These are phyloP conservation scores for Nakazawaea ernobii DNA, from an alignment of 805 yeast genomes.

Conservation along the genomic window DNA sequence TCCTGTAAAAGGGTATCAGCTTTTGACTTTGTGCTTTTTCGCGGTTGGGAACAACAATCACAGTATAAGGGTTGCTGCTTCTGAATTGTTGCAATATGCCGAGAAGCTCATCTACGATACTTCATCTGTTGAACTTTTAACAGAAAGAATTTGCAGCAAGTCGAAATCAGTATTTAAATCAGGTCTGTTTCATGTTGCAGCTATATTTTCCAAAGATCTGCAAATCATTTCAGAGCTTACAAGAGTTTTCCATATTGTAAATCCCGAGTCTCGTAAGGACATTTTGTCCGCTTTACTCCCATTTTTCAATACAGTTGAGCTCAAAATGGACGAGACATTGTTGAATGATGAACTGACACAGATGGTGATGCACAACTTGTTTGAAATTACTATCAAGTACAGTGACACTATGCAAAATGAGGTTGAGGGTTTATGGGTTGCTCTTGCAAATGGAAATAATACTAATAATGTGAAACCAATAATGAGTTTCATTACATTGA, in stretches of 20 bases:
- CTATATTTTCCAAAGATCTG: slow-evolving; percentile 57
- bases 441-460: slow-evolving; percentile 73
- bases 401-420: slow-evolving; percentile 75
- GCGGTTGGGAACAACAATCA: slow-evolving; percentile 70
- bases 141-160: slow-evolving; percentile 66
- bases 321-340: slow-evolving; percentile 31
- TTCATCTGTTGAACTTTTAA: slow-evolving; percentile 48
- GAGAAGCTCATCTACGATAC: slow-evolving; percentile 57
- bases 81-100: slow-evolving; percentile 58
- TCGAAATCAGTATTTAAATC: slow-evolving; percentile 84
- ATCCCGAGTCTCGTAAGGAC: slow-evolving; percentile 62
- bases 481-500: slow-evolving; percentile 60
- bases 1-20: slow-evolving; percentile 53
- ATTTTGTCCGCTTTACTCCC: slow-evolving; percentile 77
- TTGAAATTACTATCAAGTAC: slow-evolving; percentile 79
- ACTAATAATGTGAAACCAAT: slow-evolving; percentile 67
- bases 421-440: slow-evolving; percentile 93
- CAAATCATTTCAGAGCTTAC: slow-evolving; percentile 68
- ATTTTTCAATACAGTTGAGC: slow-evolving; percentile 83
- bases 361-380: slow-evolving; percentile 75
- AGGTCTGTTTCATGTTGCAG: slow-evolving; percentile 74
- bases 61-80: slow-evolving; percentile 67
- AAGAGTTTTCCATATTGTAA: slow-evolving; percentile 57
- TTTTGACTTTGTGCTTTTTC: slow-evolving; percentile 69
- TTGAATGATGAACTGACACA: slow-evolving; percentile 34